Base-by-base conservation (phyloP, 345 rosid genomes). In the Xanthoceras sorbifolium region DNA sequence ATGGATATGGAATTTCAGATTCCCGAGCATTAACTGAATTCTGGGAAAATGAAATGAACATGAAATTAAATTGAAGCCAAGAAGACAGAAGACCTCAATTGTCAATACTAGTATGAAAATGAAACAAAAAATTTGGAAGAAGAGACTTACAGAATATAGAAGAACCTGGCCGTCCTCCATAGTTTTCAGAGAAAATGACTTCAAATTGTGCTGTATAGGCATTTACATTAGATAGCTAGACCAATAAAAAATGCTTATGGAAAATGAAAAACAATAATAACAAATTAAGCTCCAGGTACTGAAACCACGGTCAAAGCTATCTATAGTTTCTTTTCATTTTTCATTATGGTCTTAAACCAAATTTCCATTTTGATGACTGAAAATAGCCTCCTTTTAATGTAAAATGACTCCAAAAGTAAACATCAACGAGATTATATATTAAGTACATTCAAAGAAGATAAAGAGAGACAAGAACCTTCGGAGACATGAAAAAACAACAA, bases 141-240 rank as follows among this genome's bases (percentile, higher is more conserved):
- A n/a, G 29, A 79, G 14, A 82, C 97, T 80, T 85, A 93, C 99
- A 20, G 96, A 89, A 77, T 89, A 73, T 34, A 95, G 88, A 84
- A 91, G 94, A 77, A 93, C 99, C 73, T 80, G 90, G 44, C 98
- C 99, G 38, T 95, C 98, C 86, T 95, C 99, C 99, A 95, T 93
- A 15, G 99, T 95, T 91, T 93, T 95, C 76, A 93, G 83, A 40
- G 94, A 89, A 84, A 87, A 87, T 65, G 99, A 89, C 80, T 82
- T 93, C 74, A 87, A 98, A 76, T 86, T 95, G 61, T 87, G 83
- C 98, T 93, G 94, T 76, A 71, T 59, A 77, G 29, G 67, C 54
- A 60, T 71, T 38, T 54, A 64, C 17, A 52, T 84, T 57, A 60
- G 36, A 74, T 25, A 64, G 64, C 54, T 62, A 4, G 32, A 52